phyloP scores from a whole-genome alignment of 805 yeast species.

The Zygotorulaspora florentina region DNA sequence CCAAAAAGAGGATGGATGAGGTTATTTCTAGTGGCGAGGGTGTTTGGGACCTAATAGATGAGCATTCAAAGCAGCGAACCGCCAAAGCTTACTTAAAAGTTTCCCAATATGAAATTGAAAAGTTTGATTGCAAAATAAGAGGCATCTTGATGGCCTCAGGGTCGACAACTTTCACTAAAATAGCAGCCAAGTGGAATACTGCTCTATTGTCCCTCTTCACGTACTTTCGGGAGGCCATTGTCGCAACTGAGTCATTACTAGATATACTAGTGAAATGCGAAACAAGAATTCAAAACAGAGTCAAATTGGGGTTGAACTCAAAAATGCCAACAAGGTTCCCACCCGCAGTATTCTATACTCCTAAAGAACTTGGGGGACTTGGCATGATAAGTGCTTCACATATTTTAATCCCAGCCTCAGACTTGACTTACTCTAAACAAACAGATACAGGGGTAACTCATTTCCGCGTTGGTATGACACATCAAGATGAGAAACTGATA shows the following conservation, averaged over 20 bases:
- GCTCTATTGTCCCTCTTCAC: conserved; percentile 81
- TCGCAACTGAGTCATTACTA: conserved; percentile 70
- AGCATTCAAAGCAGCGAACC: conserved; percentile 71
- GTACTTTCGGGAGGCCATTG: conserved; percentile 89
- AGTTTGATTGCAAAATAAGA: conserved; percentile 77
- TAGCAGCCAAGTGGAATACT: conserved; percentile 95
- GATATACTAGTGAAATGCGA: conserved; percentile 87
- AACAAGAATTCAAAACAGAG: conserved; percentile 88
- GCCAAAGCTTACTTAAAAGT: conserved; percentile 87
- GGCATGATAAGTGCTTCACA: conserved; percentile 98
- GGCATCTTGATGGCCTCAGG: conserved; percentile 95
- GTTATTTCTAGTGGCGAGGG: conserved; percentile 66
- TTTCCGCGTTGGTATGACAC: conserved; percentile 89
- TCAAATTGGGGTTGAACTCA: conserved; percentile 90
- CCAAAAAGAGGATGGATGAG: conserved; percentile 58
- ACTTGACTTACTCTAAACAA: conserved; percentile 84
- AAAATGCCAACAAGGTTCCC: conserved; percentile 99
- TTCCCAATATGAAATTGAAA: conserved; percentile 70
- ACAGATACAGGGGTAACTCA: conserved; percentile 93
- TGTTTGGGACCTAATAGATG: conserved; percentile 82
- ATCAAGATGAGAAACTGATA: conserved; percentile 70
- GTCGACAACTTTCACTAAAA: conserved; percentile 88
- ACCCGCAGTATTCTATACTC: conserved; percentile 97
- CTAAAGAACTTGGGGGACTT: conserved; percentile 93
- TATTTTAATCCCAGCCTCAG: conserved; percentile 89